Evolutionary conservation across 2,329 filamentous ascomycete species (phyloP), one percentile per base, ranked within the genome.

Genomic region (Ambrosiella cleistominuta): DNA sequence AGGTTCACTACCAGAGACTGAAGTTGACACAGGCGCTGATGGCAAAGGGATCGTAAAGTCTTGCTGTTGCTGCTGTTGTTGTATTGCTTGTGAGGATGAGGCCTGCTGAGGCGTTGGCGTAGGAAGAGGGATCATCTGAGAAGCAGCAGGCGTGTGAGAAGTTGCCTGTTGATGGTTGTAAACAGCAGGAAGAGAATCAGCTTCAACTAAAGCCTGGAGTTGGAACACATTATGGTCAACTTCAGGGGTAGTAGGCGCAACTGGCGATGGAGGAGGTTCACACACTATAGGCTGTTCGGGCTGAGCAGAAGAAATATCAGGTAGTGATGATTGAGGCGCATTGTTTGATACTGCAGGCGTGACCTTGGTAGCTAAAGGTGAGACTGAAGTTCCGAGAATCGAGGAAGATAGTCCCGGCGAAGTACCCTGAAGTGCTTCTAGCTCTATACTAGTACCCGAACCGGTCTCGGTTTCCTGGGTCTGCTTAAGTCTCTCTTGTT

Each of bases 401-500:
- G 52, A 37, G 17, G 38, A 17, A 7, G 52, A 17, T 2, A 27
- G 7, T 2, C 13, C 3, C 7, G 39, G 38, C 7, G 36, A 27
- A 36, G 13, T 19, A 27, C 27, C 36, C 15, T 42, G 27, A 27
- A 27, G 19, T 27, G 13, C 40, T n/a, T 56, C 40, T 45, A 13
- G n/a, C 11, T 11, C 4, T 2, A 19, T 37, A 17, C 27, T 27
- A 9, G 47, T 11, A n/a, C 47, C 27, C 4, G 9, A 19, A 1
- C 17, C n/a, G 7, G 39, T 44, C 45, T 56, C 53, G 17, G 15
- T 7, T 35, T 56, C 54, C n/a, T 42, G 17, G 35, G 36, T 27
- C 36, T 57, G 47, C 38, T 52, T 37, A 17, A 39, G 37, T n/a
- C 70, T 68, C 61, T 72, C 71, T 60, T 72, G 68, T 59, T 72